Evolutionary conservation across 352 stramenopile genomes (phyloP).

Genomic region (Globisporangium abappressorium): DNA sequence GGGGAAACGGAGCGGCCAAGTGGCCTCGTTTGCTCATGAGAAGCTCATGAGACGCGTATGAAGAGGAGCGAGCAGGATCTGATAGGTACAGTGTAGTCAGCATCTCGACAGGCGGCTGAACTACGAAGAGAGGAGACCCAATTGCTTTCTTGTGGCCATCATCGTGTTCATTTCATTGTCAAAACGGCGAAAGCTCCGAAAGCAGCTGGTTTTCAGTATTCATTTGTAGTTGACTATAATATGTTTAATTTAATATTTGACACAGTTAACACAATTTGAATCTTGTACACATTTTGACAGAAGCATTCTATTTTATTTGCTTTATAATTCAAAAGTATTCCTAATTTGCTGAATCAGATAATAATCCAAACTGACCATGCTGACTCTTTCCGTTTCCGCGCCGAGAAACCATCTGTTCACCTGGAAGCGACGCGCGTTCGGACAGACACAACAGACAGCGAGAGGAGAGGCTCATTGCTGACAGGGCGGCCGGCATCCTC

Average conservation of each 20-base stretch:
- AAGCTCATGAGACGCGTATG: too few relatives aligned
- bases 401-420: neutral
- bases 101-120: neutral
- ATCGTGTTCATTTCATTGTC: neutral
- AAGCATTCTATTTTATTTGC: neutral
- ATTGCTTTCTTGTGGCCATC: neutral
- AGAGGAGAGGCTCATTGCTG: neutral
- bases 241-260: neutral
- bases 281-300: neutral
- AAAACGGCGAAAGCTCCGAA: neutral
- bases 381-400: neutral
- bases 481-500: neutral
- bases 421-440: neutral
- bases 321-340: neutral
- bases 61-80: neutral
- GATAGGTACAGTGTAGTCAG: neutral
- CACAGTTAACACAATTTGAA: neutral
- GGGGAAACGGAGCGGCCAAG: neutral
- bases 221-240: neutral
- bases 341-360: neutral
- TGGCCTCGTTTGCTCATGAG: neutral
- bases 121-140: neutral
- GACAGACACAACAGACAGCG: neutral
- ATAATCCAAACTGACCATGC: neutral
- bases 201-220: neutral